A percentile compares a stretch with the other conserved stretches of the same genome.
phyloP scores from a whole-genome alignment of 352 stramenopile species.

The Phytophthora agathidicida region DNA sequence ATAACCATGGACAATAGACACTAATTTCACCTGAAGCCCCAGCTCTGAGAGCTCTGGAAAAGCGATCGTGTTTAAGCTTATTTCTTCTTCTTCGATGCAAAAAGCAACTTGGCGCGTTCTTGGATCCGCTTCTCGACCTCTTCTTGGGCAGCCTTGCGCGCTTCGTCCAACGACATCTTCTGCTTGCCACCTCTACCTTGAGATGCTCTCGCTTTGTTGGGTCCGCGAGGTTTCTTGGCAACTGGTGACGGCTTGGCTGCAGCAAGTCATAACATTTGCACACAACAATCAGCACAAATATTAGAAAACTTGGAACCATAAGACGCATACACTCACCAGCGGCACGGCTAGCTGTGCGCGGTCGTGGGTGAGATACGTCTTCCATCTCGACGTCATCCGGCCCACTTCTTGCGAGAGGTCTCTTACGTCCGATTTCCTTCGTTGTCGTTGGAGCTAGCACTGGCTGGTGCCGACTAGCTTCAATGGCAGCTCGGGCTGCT shows the following conservation, averaged over 20 bases:
- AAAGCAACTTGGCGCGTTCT: conserved; percentile 59
- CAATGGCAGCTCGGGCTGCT: conserved; percentile 71
- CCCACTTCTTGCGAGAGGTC: conserved; percentile 35
- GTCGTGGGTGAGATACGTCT: conserved; percentile 36
- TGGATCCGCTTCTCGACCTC: conserved; percentile 75
- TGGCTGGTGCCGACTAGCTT: conserved; percentile 56
- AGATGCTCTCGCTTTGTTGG: conserved; percentile 37
- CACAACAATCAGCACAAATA: conserved; percentile 31
- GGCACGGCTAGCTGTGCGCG: conserved; percentile 23
- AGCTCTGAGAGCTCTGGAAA: too few relatives aligned
- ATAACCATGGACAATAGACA: too few relatives aligned
- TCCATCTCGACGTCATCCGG: conserved; percentile 71
- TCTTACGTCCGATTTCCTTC: conserved; percentile 49
- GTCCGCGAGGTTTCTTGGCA: conserved; percentile 58
- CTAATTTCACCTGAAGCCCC: too few relatives aligned
- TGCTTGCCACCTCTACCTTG: conserved; percentile 26
- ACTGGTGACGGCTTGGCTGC: conserved; percentile 43
- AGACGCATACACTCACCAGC: conserved; percentile 41
- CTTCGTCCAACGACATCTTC: conserved; percentile 68
- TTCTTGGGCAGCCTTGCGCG: conserved; percentile 69
- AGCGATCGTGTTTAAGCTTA: too few relatives aligned
- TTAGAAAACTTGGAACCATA: conserved; percentile 14
- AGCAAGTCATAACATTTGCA: conserved; percentile 19
- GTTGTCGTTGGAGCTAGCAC: conserved; percentile 36
- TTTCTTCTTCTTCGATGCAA: conserved; percentile 75